Conservation (phyloP, 2,329 filamentous ascomycete genomes). For the Fusarium clavum region DNA sequence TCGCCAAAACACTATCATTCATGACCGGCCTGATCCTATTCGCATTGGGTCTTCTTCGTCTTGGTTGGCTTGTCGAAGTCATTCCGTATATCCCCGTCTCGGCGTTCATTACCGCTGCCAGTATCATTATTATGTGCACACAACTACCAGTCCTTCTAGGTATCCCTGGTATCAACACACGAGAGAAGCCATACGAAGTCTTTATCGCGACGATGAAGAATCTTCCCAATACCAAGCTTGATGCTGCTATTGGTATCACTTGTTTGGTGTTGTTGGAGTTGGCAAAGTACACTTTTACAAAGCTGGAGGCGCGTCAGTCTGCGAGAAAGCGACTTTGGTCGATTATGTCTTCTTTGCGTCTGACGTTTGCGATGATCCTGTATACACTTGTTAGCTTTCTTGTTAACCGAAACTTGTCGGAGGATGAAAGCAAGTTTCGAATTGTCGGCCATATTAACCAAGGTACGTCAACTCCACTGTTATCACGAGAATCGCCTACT, state of each 20-base stretch:
- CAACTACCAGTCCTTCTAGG: slow-evolving; percentile 60
- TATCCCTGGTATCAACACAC: slow-evolving; percentile 57
- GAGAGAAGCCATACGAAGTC: slow-evolving; percentile 57
- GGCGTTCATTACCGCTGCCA: slow-evolving; percentile 63
- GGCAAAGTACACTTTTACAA: slow-evolving; percentile 66
- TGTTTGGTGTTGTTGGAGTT: slow-evolving; percentile 73
- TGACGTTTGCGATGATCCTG: slow-evolving; percentile 79
- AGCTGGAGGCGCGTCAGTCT: slow-evolving; percentile 71
- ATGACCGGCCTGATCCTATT: slow-evolving; percentile 59
- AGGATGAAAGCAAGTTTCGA: slow-evolving; percentile 65
- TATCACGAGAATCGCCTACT: slow-evolving; percentile 1
- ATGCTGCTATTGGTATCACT: slow-evolving; percentile 79
- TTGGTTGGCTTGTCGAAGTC: slow-evolving; percentile 64
- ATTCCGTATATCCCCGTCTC: slow-evolving; percentile 63
- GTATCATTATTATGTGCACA: slow-evolving; percentile 62
- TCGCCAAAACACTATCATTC: slow-evolving; percentile 59
- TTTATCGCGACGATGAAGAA: slow-evolving; percentile 58
- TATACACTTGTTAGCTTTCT: slow-evolving; percentile 81
- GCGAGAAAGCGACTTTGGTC: slow-evolving; percentile 73
- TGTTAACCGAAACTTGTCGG: slow-evolving; percentile 65
- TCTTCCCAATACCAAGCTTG: slow-evolving; percentile 62
- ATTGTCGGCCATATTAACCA: slow-evolving; percentile 74
- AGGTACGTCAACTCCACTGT: slow-evolving; percentile 52
- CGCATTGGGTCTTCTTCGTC: slow-evolving; percentile 58
- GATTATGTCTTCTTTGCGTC: slow-evolving; percentile 78